Percentiles rank a stretch among this genome's conserved stretches.
Conservation (phyloP, 176 grass and related monocot genomes). For the Musa acuminata region DNA sequence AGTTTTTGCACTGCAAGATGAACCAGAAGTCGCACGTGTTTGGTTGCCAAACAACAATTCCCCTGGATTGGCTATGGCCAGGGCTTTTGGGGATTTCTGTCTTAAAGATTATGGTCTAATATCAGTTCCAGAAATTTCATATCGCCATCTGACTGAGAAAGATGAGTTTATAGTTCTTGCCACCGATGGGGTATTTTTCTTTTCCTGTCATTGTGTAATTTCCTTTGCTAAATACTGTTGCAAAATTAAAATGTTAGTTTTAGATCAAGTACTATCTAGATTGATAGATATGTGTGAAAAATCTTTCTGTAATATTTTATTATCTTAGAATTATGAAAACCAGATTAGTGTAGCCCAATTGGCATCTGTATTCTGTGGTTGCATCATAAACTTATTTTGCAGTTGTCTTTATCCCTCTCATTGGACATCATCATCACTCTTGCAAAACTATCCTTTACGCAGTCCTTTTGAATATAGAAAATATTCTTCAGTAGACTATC, state of each 20-base stretch:
- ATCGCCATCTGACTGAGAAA: slow-evolving; percentile 63
- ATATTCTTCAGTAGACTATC: too few species aligned
- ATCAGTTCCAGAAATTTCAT: slow-evolving; percentile 90
- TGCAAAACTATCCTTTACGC: too few species aligned
- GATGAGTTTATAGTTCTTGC: slow-evolving; percentile 95
- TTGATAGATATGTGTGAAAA: not conserved
- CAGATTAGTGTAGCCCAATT: not conserved
- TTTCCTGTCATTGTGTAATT: not conserved
- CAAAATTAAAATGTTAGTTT: too few species aligned
- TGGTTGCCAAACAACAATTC: slow-evolving; percentile 96
- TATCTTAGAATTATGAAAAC: not conserved
- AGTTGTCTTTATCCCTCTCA: too few species aligned
- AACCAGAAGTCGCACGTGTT: slow-evolving; percentile 91
- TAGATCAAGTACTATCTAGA: too few species aligned
- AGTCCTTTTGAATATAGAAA: too few species aligned
- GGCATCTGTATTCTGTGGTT: not conserved
- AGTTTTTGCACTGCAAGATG: slow-evolving; percentile 94
- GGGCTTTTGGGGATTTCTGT: slow-evolving; percentile 96
- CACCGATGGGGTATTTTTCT: slow-evolving; percentile 74
- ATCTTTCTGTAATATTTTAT: not conserved
- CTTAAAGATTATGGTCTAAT: slow-evolving; percentile 99
- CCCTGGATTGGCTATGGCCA: slow-evolving; percentile 96
- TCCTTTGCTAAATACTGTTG: not conserved
- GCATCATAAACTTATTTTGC: too few species aligned
- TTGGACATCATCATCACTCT: too few species aligned